Conservation (phyloP, 2,329 filamentous ascomycete species). For the Epichloe sibirici region DNA sequence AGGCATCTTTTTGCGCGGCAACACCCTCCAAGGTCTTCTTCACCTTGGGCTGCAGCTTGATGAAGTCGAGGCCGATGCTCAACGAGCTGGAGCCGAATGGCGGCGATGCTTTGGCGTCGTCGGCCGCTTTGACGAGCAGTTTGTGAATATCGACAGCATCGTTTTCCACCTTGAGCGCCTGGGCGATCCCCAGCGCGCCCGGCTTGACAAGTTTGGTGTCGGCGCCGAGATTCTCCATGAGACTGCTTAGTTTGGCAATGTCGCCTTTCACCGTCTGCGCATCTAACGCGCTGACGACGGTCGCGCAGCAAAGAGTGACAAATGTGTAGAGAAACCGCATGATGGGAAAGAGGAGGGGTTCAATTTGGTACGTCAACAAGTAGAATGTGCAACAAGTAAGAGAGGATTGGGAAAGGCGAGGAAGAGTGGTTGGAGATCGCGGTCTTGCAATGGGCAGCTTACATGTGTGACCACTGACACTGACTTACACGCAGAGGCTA, state of each 20-base stretch:
- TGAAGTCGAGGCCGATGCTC: neutral
- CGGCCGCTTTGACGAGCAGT: neutral
- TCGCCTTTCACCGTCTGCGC: neutral
- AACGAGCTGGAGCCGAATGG: neutral
- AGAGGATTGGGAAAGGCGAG: no score
- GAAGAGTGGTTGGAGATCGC: no score
- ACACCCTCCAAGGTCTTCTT: neutral
- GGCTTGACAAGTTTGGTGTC: neutral
- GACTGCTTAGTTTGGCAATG: neutral
- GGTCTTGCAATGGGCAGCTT: no score
- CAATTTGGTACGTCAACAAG: no score
- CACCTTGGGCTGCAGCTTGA: slow-evolving; percentile 1
- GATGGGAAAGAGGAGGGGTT: neutral
- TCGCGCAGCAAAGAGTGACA: neutral
- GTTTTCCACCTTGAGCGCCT: slow-evolving; percentile 1
- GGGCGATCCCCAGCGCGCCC: neutral
- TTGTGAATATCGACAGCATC: slow-evolving; percentile 1
- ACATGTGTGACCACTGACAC: no score
- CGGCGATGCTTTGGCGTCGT: neutral
- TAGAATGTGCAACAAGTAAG: no score
- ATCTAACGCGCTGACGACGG: neutral
- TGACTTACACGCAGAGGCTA: no score
- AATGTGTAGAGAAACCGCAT: neutral
- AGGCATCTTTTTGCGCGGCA: neutral
- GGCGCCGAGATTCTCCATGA: neutral